Conservation (phyloP, 192 early-diverging fungal genomes). For the Coemansia sp. region DNA sequence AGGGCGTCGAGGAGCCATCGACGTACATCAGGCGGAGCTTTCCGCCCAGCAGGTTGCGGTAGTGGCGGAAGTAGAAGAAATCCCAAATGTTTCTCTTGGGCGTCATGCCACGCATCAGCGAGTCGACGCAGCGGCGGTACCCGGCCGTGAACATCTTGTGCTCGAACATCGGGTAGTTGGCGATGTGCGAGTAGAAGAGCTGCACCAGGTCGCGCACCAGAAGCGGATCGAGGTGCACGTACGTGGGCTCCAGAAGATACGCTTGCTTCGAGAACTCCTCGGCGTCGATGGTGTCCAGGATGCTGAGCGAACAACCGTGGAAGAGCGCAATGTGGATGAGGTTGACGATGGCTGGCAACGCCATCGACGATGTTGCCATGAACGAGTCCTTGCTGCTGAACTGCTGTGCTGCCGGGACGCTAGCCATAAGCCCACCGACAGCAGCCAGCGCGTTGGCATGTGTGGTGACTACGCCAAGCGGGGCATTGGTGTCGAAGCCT, state of each 20-base stretch:
- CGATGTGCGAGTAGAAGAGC: slow-evolving; percentile 43
- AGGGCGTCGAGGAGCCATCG: slow-evolving; percentile 27
- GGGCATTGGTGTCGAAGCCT: neutral
- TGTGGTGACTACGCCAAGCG: slow-evolving; percentile 34
- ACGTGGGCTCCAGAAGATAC: slow-evolving; percentile 37
- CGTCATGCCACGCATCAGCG: slow-evolving; percentile 41
- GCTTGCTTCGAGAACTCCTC: slow-evolving; percentile 38
- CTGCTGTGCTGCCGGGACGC: slow-evolving; percentile 25
- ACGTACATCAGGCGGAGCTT: slow-evolving; percentile 42
- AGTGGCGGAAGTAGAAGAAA: slow-evolving; percentile 54
- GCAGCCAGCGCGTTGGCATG: slow-evolving; percentile 47
- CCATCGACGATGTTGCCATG: slow-evolving; percentile 36
- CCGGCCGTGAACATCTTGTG: slow-evolving; percentile 35
- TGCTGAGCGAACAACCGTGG: slow-evolving; percentile 31
- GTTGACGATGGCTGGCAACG: slow-evolving; percentile 29
- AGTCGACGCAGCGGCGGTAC: slow-evolving; percentile 27
- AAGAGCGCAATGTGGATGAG: slow-evolving; percentile 37
- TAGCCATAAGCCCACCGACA: slow-evolving; percentile 22
- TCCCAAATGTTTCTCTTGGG: slow-evolving; percentile 42
- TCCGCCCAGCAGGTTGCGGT: slow-evolving; percentile 51
- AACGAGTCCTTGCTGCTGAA: slow-evolving; percentile 32
- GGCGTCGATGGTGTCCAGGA: slow-evolving; percentile 40
- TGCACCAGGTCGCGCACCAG: slow-evolving; percentile 41
- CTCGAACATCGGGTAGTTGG: slow-evolving; percentile 46
- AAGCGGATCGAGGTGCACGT: slow-evolving; percentile 28